phyloP scores from a whole-genome alignment of 1,139 yeast genomes.

The Candida tropicalis region DNA sequence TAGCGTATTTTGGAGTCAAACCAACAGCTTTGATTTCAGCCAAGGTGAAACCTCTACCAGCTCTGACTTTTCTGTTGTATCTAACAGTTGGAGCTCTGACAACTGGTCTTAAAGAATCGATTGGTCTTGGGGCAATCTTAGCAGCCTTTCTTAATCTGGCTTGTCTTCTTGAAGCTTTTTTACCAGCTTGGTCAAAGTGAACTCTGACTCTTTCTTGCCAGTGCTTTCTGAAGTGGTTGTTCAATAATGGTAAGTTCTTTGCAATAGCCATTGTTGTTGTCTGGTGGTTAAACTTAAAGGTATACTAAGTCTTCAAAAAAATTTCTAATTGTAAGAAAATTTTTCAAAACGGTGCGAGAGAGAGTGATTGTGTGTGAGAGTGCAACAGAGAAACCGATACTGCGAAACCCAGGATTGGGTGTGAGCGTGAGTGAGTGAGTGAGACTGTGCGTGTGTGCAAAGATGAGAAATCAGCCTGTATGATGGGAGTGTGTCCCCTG shows the following conservation, averaged over 20 bases:
- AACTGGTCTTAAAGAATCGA: slow-evolving; percentile 94
- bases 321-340: slow-evolving; percentile 11
- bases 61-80: slow-evolving; percentile 99
- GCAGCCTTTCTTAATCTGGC: slow-evolving; percentile 96
- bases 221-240: slow-evolving; percentile 98
- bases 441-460: not conserved
- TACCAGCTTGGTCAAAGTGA: slow-evolving; percentile 99
- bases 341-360: slow-evolving; percentile 14
- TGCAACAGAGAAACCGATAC: not conserved
- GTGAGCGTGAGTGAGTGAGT: not conserved
- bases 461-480: not conserved
- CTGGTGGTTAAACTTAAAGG: slow-evolving; percentile 8
- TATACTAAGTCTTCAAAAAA: slow-evolving; percentile 7
- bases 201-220: slow-evolving; percentile 99
- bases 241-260: slow-evolving; percentile 96
- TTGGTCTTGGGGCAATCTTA: slow-evolving; percentile 95
- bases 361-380: slow-evolving; percentile 6
- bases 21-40: slow-evolving; percentile 99
- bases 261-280: slow-evolving; percentile 74
- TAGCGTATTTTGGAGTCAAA: slow-evolving; percentile 92
- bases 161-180: slow-evolving; percentile 95
- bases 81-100: slow-evolving; percentile 98
- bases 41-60: slow-evolving; percentile 99
- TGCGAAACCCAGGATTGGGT: not conserved
- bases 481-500: not conserved